Percentiles rank a stretch among this genome's conserved stretches.
These are phyloP conservation scores for Sarocladium strictum DNA, from an alignment of 2,329 filamentous ascomycete species.

Conservation along the genomic window DNA sequence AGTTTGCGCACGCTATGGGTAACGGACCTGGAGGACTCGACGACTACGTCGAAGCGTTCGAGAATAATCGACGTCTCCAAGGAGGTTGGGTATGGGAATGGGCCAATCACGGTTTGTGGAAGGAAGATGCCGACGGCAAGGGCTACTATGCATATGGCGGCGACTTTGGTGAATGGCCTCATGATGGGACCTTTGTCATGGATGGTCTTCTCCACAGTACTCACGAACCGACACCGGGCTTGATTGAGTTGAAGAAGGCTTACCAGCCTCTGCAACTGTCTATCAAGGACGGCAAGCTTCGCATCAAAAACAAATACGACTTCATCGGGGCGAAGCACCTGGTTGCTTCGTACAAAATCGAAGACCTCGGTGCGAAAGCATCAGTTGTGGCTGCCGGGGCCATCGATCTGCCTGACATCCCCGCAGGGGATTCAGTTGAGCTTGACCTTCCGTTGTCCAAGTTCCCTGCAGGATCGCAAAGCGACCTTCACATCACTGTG, in stretches of 20 bases:
- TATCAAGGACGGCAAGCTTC: slow-evolving; percentile 21
- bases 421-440: slow-evolving; percentile 28
- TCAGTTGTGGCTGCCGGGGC: slow-evolving; percentile 27
- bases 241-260: slow-evolving; percentile 51
- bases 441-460: slow-evolving; percentile 18
- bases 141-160: slow-evolving; percentile 54
- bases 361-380: slow-evolving; percentile 34
- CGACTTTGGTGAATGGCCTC: slow-evolving; percentile 55
- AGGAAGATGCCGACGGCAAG: slow-evolving; percentile 32
- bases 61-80: slow-evolving; percentile 53
- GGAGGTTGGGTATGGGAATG: slow-evolving; percentile 65
- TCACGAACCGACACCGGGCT: slow-evolving; percentile 50
- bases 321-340: slow-evolving; percentile 40
- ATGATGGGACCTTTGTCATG: slow-evolving; percentile 58
- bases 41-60: slow-evolving; percentile 62
- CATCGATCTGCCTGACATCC: slow-evolving; percentile 34
- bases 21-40: slow-evolving; percentile 66
- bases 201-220: slow-evolving; percentile 50
- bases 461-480: neutral
- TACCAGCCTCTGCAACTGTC: slow-evolving; percentile 10
- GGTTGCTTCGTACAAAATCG: slow-evolving; percentile 24
- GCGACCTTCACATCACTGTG: slow-evolving; percentile 38
- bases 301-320: slow-evolving; percentile 43
- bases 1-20: slow-evolving; percentile 63
- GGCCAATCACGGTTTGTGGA: slow-evolving; percentile 53